Percentiles rank a stretch among this genome's conserved stretches.
Evolutionary conservation across 192 early-diverging fungal species (phyloP).

Genomic region (Diversispora eburnea): DNA sequence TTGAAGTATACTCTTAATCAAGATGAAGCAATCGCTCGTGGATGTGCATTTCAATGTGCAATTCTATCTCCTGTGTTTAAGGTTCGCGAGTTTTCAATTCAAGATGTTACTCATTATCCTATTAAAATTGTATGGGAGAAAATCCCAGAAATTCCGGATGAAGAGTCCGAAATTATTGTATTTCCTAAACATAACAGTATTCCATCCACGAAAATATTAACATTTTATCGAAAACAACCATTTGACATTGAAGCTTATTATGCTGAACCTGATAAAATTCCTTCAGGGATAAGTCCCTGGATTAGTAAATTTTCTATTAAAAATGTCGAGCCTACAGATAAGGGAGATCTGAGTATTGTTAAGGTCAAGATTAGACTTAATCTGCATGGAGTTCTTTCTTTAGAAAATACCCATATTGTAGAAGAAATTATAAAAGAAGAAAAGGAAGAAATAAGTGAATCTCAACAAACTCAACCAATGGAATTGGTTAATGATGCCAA

Average conservation of each 20-base stretch:
- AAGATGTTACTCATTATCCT: slow-evolving; percentile 86
- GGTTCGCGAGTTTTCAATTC: slow-evolving; percentile 92
- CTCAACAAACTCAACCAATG: slow-evolving; percentile 26
- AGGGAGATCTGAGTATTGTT: slow-evolving; percentile 72
- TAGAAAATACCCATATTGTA: slow-evolving; percentile 84
- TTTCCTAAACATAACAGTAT: slow-evolving; percentile 84
- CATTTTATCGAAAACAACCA: slow-evolving; percentile 83
- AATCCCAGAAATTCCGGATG: slow-evolving; percentile 59
- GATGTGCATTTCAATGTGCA: slow-evolving; percentile 95
- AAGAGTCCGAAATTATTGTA: slow-evolving; percentile 78
- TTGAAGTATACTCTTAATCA: slow-evolving; percentile 93
- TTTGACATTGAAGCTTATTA: slow-evolving; percentile 84
- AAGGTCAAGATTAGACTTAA: slow-evolving; percentile 92
- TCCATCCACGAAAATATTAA: slow-evolving; percentile 87
- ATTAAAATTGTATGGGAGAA: slow-evolving; percentile 87
- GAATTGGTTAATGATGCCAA: background rate
- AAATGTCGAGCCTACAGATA: slow-evolving; percentile 64
- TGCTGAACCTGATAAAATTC: slow-evolving; percentile 62
- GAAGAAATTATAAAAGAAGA: slow-evolving; percentile 87
- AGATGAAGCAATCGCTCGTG: slow-evolving; percentile 96
- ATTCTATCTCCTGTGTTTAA: slow-evolving; percentile 96
- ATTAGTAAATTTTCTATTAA: slow-evolving; percentile 86
- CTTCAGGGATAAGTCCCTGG: slow-evolving; percentile 71
- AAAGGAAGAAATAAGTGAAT: slow-evolving; percentile 40
- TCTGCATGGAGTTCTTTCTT: slow-evolving; percentile 71